Base-by-base conservation (phyloP, 495 filamentous ascomycete genomes). In the Parmelia sp. region DNA sequence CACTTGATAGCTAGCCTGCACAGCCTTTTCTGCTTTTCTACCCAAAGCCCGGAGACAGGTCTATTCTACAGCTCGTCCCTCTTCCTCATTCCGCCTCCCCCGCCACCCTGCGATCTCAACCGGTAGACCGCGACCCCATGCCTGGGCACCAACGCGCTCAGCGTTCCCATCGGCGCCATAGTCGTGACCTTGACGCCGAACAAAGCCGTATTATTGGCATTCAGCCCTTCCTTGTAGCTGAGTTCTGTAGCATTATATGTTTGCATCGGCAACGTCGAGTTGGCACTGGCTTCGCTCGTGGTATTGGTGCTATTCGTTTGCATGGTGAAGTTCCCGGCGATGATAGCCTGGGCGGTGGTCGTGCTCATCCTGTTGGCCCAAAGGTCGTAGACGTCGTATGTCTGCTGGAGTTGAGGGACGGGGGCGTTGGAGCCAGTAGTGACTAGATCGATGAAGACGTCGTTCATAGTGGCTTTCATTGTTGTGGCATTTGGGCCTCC, bases 321-420 rank as follows among this genome's bases (percentile, higher is more conserved):
- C 31, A 61, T 36, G n/a, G 69, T 70, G 3, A 65, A 60, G 25
- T 67, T 74, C 0, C 71, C 74, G 29, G 71, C 65, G 25, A 84
- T 75, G 65, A 83, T 77, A 11, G 74, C 68, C 36, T 67, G 62
- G 0, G 80, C 82, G 39, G 75, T 76, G 6, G 53, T 73, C 35
- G 79, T 71, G 57, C 63, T 70, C 82, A 85, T 83, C 10, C 83
- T 73, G 45, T 78, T 76, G 23, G 75, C 82, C 83, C 83, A 86
- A 1, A 85, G 72, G 68, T 86, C 82, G 62, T 80, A 78, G 1
- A 85, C 73, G 64, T 82, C 80, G 82, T 83, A 85, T 47, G 65
- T 68, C 36, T 69, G 55, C 21, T 37, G n/a, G 17, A 65, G 29
- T 64, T 71, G 64, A 17, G 74, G 69, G 33, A 78, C 68, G 64